phyloP scores from a whole-genome alignment of 768 basidiomycete species.

The Boletus bicolor region DNA sequence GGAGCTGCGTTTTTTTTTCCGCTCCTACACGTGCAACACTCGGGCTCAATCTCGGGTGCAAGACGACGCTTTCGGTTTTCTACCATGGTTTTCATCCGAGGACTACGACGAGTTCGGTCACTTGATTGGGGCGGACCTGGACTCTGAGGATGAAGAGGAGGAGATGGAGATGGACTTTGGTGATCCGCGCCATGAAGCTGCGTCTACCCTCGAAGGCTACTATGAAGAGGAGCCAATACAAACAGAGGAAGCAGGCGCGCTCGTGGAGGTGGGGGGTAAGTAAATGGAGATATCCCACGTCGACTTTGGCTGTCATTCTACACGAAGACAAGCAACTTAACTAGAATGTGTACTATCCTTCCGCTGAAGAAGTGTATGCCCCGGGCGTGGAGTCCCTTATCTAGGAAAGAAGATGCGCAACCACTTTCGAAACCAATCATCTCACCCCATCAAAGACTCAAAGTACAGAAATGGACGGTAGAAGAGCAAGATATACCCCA shows the following conservation, averaged over 20 bases:
- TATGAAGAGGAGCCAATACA: constrained; percentile 70
- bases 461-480: constrained; percentile 90
- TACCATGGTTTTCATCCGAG: constrained; percentile 55
- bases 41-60: constrained; percentile 6
- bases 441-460: constrained; percentile 63
- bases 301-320: constrained; percentile 51
- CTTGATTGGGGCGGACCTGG: constrained; percentile 93
- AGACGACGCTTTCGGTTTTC: neutral
- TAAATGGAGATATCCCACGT: constrained; percentile 8
- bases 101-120: constrained; percentile 96
- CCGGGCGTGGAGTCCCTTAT: constrained; percentile 93
- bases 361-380: constrained; percentile 91
- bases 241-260: constrained; percentile 54
- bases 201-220: constrained; percentile 75
- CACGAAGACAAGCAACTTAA: constrained; percentile 87
- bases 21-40: constrained; percentile 20
- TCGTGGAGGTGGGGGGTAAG: constrained; percentile 86
- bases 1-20: constrained; percentile 30
- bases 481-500: constrained; percentile 95
- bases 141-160: constrained; percentile 63
- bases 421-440: constrained; percentile 93
- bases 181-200: constrained; percentile 35
- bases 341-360: constrained; percentile 69
- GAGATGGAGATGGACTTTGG: constrained; percentile 52
- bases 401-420: constrained; percentile 95